Conservation (phyloP, 768 basidiomycete genomes). For the Tylopilus balloui region DNA sequence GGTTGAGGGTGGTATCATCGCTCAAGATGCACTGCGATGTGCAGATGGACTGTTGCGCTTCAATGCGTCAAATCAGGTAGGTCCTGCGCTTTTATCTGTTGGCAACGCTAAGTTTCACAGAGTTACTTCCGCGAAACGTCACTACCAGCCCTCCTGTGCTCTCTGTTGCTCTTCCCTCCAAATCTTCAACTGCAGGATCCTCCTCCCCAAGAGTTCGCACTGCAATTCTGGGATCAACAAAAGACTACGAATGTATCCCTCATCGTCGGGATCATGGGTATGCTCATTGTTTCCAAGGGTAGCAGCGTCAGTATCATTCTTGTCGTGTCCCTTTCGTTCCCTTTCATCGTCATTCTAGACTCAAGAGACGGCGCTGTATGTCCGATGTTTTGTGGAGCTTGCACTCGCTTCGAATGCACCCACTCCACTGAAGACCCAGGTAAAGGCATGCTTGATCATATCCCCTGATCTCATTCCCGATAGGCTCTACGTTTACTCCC, state of each 20-base stretch:
- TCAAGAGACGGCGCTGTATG: constrained; percentile 53
- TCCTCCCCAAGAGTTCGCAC: constrained; percentile 83
- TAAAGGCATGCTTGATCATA: constrained; percentile 26
- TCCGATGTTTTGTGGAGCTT: constrained; percentile 81
- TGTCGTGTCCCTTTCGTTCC: not conserved
- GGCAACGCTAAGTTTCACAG: constrained; percentile 40
- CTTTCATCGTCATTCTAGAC: constrained; percentile 36
- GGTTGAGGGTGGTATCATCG: constrained; percentile 82
- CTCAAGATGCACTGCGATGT: constrained; percentile 81
- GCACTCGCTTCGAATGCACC: constrained; percentile 94
- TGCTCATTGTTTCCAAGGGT: constrained; percentile 75
- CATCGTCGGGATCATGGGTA: constrained; percentile 80
- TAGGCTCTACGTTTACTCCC: constrained; percentile 61
- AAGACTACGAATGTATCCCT: constrained; percentile 77
- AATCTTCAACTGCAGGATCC: constrained; percentile 51
- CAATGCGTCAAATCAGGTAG: constrained; percentile 92
- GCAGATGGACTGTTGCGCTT: constrained; percentile 85
- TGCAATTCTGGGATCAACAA: constrained; percentile 95
- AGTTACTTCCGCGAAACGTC: constrained; percentile 94
- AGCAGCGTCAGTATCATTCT: constrained; percentile 44
- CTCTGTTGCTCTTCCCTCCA: constrained; percentile 66
- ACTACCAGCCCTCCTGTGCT: constrained; percentile 62
- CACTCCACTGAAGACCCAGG: constrained; percentile 81
- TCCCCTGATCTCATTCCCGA: constrained; percentile 29
- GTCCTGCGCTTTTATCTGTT: constrained; percentile 9